Evolutionary conservation across 805 yeast species (phyloP).

Genomic region (Myxozyma geophila): DNA sequence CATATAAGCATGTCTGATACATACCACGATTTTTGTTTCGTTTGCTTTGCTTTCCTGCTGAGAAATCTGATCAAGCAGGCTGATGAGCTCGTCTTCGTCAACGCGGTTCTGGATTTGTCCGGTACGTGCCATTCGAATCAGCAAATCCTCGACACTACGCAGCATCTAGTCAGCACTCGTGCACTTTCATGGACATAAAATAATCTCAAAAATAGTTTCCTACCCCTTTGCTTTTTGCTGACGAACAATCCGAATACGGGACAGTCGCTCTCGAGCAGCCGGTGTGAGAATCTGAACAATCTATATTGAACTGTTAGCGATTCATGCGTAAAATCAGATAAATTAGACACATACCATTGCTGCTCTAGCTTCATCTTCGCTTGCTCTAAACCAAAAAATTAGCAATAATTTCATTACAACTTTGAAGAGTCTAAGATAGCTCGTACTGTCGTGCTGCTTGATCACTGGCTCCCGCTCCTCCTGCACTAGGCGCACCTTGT

Average conservation of each 20-base stretch:
- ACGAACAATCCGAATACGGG: constrained; percentile 84
- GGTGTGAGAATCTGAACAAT: constrained; percentile 77
- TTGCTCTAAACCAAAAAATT: constrained; percentile 1
- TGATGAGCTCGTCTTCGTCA: constrained; percentile 81
- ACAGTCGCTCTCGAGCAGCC: constrained; percentile 82
- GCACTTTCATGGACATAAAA: not conserved
- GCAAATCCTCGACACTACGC: constrained; percentile 71
- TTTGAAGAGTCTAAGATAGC: not conserved
- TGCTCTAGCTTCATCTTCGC: constrained; percentile 31
- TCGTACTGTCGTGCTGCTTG: constrained; percentile 13
- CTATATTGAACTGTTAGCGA: constrained; percentile 30
- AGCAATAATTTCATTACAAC: not conserved
- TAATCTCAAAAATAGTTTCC: not conserved
- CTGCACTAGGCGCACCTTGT: not conserved
- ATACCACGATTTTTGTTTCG: constrained; percentile 65
- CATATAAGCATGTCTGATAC: not conserved
- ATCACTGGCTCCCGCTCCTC: constrained; percentile 4
- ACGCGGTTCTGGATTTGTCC: constrained; percentile 78
- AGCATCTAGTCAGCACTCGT: not conserved
- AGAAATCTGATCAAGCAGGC: constrained; percentile 79
- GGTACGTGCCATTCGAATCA: constrained; percentile 69
- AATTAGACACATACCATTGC: constrained; percentile 25
- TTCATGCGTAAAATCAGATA: not conserved
- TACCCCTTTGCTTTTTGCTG: constrained; percentile 84
- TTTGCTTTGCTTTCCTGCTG: constrained; percentile 62